Evolutionary conservation across 2,329 filamentous ascomycete species (phyloP), one percentile per base, ranked within the genome.

Genomic region (Penicillium glabrum): DNA sequence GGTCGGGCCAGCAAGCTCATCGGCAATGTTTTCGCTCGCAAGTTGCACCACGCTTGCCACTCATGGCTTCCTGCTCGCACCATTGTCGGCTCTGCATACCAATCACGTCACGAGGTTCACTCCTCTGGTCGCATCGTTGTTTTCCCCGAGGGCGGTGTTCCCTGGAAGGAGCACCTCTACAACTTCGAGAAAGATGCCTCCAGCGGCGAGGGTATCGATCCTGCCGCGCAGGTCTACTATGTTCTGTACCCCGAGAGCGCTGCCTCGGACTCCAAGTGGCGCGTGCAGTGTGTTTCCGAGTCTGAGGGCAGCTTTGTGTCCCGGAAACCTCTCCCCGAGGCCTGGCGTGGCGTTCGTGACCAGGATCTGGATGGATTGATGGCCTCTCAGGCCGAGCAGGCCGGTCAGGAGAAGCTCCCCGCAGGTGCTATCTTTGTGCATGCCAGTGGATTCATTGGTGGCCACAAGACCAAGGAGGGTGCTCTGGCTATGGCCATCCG

Each of bases 141-240:
- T 26, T 83, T 99, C 55, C 84, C 89, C 61, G 87, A 90, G 71
- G 87, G 89, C 57, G 89, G 78, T 16, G 70, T 93, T 59, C 93
- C 93, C 2, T 98, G 95, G 95, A 95, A 96, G 74, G 93, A 98
- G 70, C 95, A 99, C 75, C 83, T 99, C 19, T 98, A 96, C 79
- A 86, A 84, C 19, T 84, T 98, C 27, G 95, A 99, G 77, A 82
- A 82, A 66, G 82, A 87, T 69, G 67, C 69, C 8, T 64, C 65
- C 0, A 63, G 58, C 13, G 73, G 70, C 9, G 73, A 73, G 54
- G 69, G 65, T 67, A 63, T 68, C 53, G 69, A 73, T 59, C 59
- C 77, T 27, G 77, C 79, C 0, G 75, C 85, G 41, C 84, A 86
- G 66, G 87, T 93, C 4, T 81, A 93, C 50, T 98, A 97, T 71